phyloP scores from a whole-genome alignment of 78 protist species.

The Protostelium mycophagum region DNA sequence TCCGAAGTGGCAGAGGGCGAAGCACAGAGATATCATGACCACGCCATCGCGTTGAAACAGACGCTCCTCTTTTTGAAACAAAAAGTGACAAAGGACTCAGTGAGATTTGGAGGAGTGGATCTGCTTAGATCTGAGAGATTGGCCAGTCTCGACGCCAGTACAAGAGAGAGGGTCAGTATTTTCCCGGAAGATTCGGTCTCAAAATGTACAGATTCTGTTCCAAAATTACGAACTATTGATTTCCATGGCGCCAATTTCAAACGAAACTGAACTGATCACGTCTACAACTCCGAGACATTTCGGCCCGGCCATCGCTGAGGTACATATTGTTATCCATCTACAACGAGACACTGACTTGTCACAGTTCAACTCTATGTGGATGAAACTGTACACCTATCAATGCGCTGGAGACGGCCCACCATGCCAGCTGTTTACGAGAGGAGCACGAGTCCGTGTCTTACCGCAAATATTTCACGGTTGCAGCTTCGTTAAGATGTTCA shows the following conservation, averaged over 20 bases:
- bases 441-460: conserved; percentile 48
- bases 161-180: conserved; percentile 22
- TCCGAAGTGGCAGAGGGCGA: conserved; percentile 72
- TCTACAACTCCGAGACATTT: conserved; percentile 27
- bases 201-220: conserved; percentile 18
- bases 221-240: conserved; percentile 72
- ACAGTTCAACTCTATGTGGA: conserved; percentile 67
- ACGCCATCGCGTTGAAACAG: conserved; percentile 72
- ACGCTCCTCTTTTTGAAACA: conserved; percentile 65
- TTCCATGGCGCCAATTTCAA: conserved; percentile 81
- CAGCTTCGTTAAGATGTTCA: conserved; percentile 17
- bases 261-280: conserved; percentile 32
- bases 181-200: not conserved
- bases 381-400: conserved; percentile 59
- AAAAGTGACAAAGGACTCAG: not conserved
- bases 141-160: conserved; percentile 36
- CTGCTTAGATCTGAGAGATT: conserved; percentile 60
- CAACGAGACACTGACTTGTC: not conserved
- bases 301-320: conserved; percentile 74
- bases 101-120: conserved; percentile 25
- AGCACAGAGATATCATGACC: conserved; percentile 69
- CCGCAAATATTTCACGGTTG: conserved; percentile 48
- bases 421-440: conserved; percentile 46
- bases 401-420: conserved; percentile 71
- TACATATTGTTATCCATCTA: not conserved